These are phyloP conservation scores for Diversispora epigaea DNA, from an alignment of 192 early-diverging fungal genomes.

Conservation along the genomic window DNA sequence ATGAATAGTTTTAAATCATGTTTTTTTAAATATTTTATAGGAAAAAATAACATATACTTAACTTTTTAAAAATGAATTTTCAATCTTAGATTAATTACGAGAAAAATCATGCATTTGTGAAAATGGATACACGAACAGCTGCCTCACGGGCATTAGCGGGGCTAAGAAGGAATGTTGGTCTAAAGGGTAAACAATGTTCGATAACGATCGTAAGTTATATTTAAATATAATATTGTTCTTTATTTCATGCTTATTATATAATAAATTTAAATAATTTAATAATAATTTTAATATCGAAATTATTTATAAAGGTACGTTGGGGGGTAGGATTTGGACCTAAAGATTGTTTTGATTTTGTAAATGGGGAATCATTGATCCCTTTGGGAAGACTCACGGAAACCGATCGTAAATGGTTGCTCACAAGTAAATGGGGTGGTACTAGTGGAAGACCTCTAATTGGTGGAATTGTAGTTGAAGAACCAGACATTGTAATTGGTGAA, in stretches of 20 bases:
- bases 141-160: conserved; percentile 29
- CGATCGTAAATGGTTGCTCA: conserved; percentile 40
- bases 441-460: conserved; percentile 38
- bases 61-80: background rate
- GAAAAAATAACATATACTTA: background rate
- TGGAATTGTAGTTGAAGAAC: conserved; percentile 43
- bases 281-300: background rate
- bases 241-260: background rate
- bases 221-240: background rate
- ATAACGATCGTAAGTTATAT: conserved; percentile 31
- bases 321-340: conserved; percentile 47
- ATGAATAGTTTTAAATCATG: background rate
- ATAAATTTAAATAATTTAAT: background rate
- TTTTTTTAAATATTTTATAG: background rate
- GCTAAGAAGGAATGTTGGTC: conserved; percentile 6
- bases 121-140: conserved; percentile 41
- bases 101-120: conserved; percentile 49
- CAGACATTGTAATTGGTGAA: conserved; percentile 40
- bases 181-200: conserved; percentile 31
- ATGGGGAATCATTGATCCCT: conserved; percentile 43
- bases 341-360: conserved; percentile 45
- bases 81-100: conserved; percentile 37
- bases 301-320: conserved; percentile 44
- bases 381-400: conserved; percentile 44
- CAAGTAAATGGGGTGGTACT: conserved; percentile 42